Base-by-base conservation (phyloP, 371 early-diverging fungal species). In the Mucor velutinosus region DNA sequence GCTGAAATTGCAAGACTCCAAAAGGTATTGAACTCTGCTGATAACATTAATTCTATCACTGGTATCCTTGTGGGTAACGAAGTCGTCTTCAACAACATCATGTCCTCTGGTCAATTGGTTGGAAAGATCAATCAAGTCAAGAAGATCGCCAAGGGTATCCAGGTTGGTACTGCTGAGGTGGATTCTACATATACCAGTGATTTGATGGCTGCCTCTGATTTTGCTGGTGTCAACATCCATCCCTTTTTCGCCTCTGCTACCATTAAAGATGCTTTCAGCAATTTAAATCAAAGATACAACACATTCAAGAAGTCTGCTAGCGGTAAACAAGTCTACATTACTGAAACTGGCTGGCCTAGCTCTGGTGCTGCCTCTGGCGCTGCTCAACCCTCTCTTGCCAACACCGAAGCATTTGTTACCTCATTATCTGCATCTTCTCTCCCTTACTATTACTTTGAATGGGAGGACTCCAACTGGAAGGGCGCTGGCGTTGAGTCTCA, bases 331-430 rank as follows among this genome's bases (percentile, higher is more conserved):
- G 78, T 89, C 7, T 72, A 79, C 29, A 74, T 89, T 25, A 85
- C 87, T 60, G 89, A 90, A 75, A 82, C 86, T 61, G 90, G 90
- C 69, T 90, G 90, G 90, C 90, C 90, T 49, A 78, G 82, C 55
- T 76, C 72, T 21, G 90, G 90, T n/a, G 74, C 75, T 58, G 57
- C 77, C 56, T 72, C 63, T 30, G 86, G 84, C 4, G 58, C 63
- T 14, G 82, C 87, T 39, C 77, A 76, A 11, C 86, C 90, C 8
- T 78, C 85, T 56, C 65, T 78, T 8, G 39, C 65, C 14, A 84
- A 85, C 65, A 70, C 83, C 53, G 66, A 78, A 64, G 74, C 62
- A 39, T 88, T 78, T 59, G 80, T 83, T 56, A 76, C 76, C 47
- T 75, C 73, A 4, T 70, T 84, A 11, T 58, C 74, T 14, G 56